Conservation (phyloP, 805 yeast species). For the Debaryomyces castellii region DNA sequence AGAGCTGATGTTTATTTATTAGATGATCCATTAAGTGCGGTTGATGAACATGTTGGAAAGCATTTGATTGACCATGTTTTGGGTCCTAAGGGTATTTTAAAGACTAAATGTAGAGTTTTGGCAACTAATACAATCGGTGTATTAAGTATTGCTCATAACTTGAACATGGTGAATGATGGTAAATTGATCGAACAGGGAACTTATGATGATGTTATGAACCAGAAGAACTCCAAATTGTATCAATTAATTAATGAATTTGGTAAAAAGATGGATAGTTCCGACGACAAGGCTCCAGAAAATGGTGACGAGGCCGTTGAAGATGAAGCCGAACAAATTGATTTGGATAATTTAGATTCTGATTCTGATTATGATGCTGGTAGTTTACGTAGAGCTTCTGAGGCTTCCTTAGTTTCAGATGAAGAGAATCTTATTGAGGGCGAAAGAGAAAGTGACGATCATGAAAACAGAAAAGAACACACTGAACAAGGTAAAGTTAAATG, state of each 20-base stretch:
- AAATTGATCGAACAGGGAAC: constrained; percentile 66
- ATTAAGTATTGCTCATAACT: constrained; percentile 67
- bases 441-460: constrained; percentile 34
- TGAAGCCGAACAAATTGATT: constrained; percentile 16
- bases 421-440: constrained; percentile 32
- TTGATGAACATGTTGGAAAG: constrained; percentile 94
- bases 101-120: constrained; percentile 70
- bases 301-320: constrained; percentile 10
- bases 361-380: constrained; percentile 28
- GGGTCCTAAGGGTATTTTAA: constrained; percentile 76
- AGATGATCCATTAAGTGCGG: constrained; percentile 95
- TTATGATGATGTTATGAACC: constrained; percentile 50
- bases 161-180: constrained; percentile 71
- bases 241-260: constrained; percentile 66
- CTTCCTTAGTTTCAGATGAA: constrained; percentile 38
- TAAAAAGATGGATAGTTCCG: constrained; percentile 31
- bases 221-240: constrained; percentile 48
- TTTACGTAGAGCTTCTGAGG: constrained; percentile 67
- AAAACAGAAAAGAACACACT: constrained; percentile 66
- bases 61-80: constrained; percentile 81
- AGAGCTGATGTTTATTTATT: constrained; percentile 88
- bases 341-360: constrained; percentile 33
- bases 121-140: constrained; percentile 89
- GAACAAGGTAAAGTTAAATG: constrained; percentile 95
- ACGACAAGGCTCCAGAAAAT: constrained; percentile 10